Evolutionary conservation across 2,329 filamentous ascomycete species (phyloP), one percentile per base, ranked within the genome.

Genomic region (Grosmannia serpens): DNA sequence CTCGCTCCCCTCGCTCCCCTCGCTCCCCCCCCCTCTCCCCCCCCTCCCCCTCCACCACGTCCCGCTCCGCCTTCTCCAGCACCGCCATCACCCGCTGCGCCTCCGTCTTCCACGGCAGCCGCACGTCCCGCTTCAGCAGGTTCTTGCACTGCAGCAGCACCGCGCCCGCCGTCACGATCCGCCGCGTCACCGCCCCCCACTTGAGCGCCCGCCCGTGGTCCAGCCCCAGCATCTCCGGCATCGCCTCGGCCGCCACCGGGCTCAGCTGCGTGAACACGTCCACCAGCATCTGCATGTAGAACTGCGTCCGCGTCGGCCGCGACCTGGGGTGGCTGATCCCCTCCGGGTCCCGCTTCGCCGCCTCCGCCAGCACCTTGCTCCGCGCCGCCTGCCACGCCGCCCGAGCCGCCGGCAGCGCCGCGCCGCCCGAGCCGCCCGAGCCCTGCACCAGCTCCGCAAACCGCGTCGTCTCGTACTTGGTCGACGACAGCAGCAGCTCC

Each of bases 91-190:
- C 82, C n/a, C 88, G 83, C 3, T 77, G 75, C 0, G 87, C 86
- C 70, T 91, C 86, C 27, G 77, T 81, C 70, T 86, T 89, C 89
- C 89, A 94, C 24, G 86, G 83, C 15, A 81, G 81, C 51, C 89
- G 83, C 4, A 90, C 87, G 66, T 92, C 88, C 20, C 89, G 83
- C 71, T 91, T 91, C 35, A 94, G 79, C 9, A 92, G 76, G 64
- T 91, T 92, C 74, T 94, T 94, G 70, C 86, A 87, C 56, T 90
- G 89, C 17, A 92, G 74, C 31, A 91, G 74, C 53, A 92, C 86
- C 0, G 88, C 86, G 1, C 86, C 87, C 4, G 87, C 81, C 1
- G 87, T 87, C 26, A 88, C 81, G 64, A 92, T 85, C 51, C 83
- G 80, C 52, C 86, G 72, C 1, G 83, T 77, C 59, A 83, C 76